Percentiles rank a stretch among this genome's conserved stretches.
Evolutionary conservation across 2,329 filamentous ascomycete genomes (phyloP).

Genomic region (Sclerotinia sclerotiorum): DNA sequence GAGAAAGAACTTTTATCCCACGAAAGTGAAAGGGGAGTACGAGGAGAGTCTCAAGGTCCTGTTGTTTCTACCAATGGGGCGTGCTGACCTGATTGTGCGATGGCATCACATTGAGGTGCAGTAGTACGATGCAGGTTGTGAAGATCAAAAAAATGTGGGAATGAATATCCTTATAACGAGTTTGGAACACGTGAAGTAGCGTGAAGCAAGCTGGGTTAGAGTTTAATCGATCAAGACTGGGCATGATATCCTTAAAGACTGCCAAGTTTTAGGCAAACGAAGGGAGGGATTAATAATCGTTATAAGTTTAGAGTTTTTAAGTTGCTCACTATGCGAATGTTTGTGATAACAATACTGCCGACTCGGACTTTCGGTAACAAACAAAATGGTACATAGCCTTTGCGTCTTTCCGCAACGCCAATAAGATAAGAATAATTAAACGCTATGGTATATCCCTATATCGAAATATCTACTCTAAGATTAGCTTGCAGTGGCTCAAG

Average conservation of each 20-base stretch:
- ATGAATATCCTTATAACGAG: background rate
- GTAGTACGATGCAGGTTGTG: background rate
- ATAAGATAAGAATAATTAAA: no score
- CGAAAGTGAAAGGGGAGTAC: background rate
- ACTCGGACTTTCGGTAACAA: no score
- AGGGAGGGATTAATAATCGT: background rate
- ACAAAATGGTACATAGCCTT: no score
- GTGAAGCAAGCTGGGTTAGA: background rate
- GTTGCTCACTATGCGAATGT: no score
- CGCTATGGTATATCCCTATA: background rate
- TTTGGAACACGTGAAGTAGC: background rate
- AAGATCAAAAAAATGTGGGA: background rate
- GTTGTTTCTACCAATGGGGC: background rate
- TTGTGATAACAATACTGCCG: no score
- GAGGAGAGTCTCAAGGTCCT: background rate
- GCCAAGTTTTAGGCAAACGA: background rate
- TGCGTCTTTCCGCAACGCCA: no score
- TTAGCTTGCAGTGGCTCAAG: no score
- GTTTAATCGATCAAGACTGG: background rate
- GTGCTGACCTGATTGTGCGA: no score
- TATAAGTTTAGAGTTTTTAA: no score
- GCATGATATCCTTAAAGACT: background rate
- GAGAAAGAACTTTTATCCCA: background rate
- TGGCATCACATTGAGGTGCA: no score
- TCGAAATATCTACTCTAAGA: background rate